Percentiles rank a stretch among this genome's conserved stretches.
Conservation (phyloP, 2,329 filamentous ascomycete species). For the Pseudocercospora eumusae region DNA sequence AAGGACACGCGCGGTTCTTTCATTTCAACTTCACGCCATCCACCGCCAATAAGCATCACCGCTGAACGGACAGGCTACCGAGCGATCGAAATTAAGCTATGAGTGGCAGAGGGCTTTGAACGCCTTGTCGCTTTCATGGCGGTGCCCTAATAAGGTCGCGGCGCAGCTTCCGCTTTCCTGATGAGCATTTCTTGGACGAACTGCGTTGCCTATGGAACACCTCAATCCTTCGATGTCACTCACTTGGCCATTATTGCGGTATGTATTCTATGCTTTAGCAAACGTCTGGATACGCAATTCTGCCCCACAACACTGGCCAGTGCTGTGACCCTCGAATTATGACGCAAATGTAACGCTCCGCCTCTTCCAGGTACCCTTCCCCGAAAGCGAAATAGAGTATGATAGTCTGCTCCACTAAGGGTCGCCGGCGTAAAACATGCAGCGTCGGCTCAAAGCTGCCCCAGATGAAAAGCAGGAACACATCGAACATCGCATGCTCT, state of each 20-base stretch:
- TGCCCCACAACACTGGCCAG: neutral
- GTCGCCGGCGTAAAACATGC: neutral
- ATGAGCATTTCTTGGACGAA: neutral
- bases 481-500: conserved; percentile 36
- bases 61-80: conserved; percentile 26
- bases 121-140: conserved; percentile 3
- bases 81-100: conserved; percentile 12
- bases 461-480: neutral
- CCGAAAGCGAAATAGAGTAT: conserved; percentile 2
- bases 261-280: neutral
- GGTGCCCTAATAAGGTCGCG: neutral
- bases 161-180: neutral
- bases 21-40: neutral
- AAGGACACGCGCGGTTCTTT: conserved; percentile 11
- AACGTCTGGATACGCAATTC: neutral
- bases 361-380: too few relatives aligned
- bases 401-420: neutral
- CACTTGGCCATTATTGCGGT: neutral
- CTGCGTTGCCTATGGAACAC: neutral
- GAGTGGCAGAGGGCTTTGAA: conserved; percentile 2
- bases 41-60: conserved; percentile 8
- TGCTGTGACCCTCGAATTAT: neutral
- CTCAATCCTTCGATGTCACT: neutral
- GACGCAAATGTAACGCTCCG: neutral
- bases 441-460: neutral